Evolutionary conservation across 2,329 filamentous ascomycete species (phyloP).

Genomic region (Monosporascus sp.): DNA sequence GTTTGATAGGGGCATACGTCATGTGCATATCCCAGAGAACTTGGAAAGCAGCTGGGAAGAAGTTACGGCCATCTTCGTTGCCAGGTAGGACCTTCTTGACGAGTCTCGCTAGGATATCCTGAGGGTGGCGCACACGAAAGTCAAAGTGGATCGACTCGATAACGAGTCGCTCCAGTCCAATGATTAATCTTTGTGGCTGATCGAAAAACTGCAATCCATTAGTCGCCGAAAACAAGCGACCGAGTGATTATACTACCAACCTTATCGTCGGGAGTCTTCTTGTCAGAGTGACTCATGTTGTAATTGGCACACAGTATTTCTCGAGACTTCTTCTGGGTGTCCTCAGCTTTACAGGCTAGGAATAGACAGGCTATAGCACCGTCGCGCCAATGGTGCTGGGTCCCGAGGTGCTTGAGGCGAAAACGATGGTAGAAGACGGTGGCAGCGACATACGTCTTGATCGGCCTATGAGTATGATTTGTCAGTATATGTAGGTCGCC

Average conservation of each 20-base stretch:
- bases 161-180: slow-evolving; percentile 86
- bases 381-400: slow-evolving; percentile 80
- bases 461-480: slow-evolving; percentile 51
- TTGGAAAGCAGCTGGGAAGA: slow-evolving; percentile 68
- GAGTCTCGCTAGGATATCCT: slow-evolving; percentile 79
- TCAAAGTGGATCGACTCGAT: slow-evolving; percentile 92
- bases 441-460: slow-evolving; percentile 88
- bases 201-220: slow-evolving; percentile 65
- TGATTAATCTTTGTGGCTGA: slow-evolving; percentile 69
- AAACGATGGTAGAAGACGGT: slow-evolving; percentile 93
- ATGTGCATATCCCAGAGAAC: slow-evolving; percentile 88
- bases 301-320: slow-evolving; percentile 89
- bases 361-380: slow-evolving; percentile 85
- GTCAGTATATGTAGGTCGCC: slow-evolving; percentile 2
- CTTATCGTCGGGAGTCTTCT: slow-evolving; percentile 73
- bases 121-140: slow-evolving; percentile 83
- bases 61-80: slow-evolving; percentile 43
- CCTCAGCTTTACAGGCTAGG: slow-evolving; percentile 94
- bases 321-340: slow-evolving; percentile 92
- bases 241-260: slow-evolving; percentile 39
- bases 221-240: neutral
- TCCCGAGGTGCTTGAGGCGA: slow-evolving; percentile 76
- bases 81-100: slow-evolving; percentile 50
- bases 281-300: slow-evolving; percentile 71
- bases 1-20: slow-evolving; percentile 88